Evolutionary conservation across 345 rosid species (phyloP), one percentile per base, ranked within the genome.

Genomic region (Sisymbrium irio): DNA sequence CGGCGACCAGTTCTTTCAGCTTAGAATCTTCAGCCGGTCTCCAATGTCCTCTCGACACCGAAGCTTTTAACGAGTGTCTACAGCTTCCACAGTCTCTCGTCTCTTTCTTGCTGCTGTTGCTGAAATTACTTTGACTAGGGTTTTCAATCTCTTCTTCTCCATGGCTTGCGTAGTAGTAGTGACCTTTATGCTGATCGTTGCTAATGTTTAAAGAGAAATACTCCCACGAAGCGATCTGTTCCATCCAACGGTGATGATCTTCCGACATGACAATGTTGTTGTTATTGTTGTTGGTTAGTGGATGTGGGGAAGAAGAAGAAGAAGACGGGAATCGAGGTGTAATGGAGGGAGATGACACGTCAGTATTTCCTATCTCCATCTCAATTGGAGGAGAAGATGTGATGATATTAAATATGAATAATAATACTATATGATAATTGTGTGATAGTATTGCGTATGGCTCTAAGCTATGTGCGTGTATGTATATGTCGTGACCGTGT

Each of bases 11-110:
- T 45, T 91, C 97, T 74, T 80, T 88, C 22, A 91, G 98, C 77
- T 87, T 87, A 17, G 86, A 62, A 74, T 94, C 98, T 75, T 94
- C 97, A 57, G 84, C 89, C 10, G 98, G 96, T 79, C 95, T 87
- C 98, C 97, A 94, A 65, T 91, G 98, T 32, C 98, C 95, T 78
- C 94, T 87, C 6, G 88, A 78, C 50, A 72, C 65, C 1, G 67
- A 46, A 37, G 49, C 62, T 70, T 58, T 77, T 36, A 71, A 77
- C 7, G 72, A 63, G 11, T 68, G 17, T n/a, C 59, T 20, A 28
- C 8, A 63, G 27, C 66, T 56, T 70, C 55, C 54, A 70, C 32
- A 28, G 22, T 64, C 61, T 4, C 20, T 3, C 6, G 20, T 64
- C 22, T 64, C 76, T 56, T 71, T 71, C 61, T 70, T 77, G 56